These are phyloP conservation scores for Histomonas meleagridis DNA, from an alignment of 208 protist species.

Conservation along the genomic window DNA sequence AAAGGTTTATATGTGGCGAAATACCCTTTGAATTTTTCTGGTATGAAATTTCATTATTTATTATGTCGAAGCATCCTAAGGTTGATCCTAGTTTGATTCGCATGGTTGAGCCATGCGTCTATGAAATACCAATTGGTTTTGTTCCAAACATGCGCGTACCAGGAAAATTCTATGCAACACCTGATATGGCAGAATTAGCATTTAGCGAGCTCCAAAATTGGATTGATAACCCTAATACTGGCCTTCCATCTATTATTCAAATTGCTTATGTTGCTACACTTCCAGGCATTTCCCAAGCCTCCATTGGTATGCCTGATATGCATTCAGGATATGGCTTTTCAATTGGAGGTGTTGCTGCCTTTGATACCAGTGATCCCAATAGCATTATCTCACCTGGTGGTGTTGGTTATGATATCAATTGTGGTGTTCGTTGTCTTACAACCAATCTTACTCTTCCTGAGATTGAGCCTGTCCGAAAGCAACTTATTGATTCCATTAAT, in stretches of 20 bases:
- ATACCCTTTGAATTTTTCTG: too few species aligned
- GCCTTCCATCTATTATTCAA: slow-evolving; percentile 63
- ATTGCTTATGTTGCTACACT: slow-evolving; percentile 69
- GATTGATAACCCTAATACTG: slow-evolving; percentile 45
- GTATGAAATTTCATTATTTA: too few species aligned
- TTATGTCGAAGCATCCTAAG: neutral
- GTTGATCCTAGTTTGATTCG: neutral
- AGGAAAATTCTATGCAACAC: slow-evolving; percentile 61
- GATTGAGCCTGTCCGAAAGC: neutral
- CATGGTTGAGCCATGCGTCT: neutral
- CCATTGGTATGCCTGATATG: slow-evolving; percentile 68
- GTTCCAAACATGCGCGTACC: slow-evolving; percentile 55
- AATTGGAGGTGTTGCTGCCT: slow-evolving; percentile 74
- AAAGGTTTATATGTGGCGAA: too few species aligned
- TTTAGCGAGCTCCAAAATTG: slow-evolving; percentile 58
- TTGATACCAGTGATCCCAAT: slow-evolving; percentile 63
- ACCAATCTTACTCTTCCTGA: slow-evolving; percentile 65
- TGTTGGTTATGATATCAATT: slow-evolving; percentile 76
- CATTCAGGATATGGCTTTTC: slow-evolving; percentile 74
- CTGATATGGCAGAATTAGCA: slow-evolving; percentile 52
- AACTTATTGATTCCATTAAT: neutral
- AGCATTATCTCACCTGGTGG: slow-evolving; percentile 69
- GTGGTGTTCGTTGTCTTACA: slow-evolving; percentile 67
- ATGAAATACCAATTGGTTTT: slow-evolving; percentile 46
- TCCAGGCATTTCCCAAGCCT: slow-evolving; percentile 64